Percentiles rank a stretch among this genome's conserved stretches.
Evolutionary conservation across 306 rosid genomes (phyloP).

Genomic region (Lathyrus oleraceus): DNA sequence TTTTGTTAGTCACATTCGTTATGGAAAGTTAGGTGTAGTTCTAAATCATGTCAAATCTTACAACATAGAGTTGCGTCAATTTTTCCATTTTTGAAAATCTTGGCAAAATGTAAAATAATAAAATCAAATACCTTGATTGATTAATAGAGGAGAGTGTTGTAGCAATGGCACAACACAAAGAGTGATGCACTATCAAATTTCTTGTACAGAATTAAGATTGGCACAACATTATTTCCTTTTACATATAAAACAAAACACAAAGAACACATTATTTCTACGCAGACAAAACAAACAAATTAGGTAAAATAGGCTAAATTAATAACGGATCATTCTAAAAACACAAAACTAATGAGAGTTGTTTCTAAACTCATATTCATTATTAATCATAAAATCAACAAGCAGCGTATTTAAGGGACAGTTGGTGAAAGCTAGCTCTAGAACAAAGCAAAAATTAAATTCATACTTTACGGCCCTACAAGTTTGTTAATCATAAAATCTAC

Average conservation of each 20-base stretch:
- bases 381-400: too few relatives aligned
- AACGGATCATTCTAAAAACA: too few relatives aligned
- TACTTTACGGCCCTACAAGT: too few relatives aligned
- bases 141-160: neutral
- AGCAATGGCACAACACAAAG: slow-evolving; percentile 6
- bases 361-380: too few relatives aligned
- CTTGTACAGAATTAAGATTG: neutral
- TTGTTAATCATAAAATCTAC: too few relatives aligned
- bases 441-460: too few relatives aligned
- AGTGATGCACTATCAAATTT: neutral
- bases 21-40: slow-evolving; percentile 19
- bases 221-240: too few relatives aligned
- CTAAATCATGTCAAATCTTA: slow-evolving; percentile 5
- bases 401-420: too few relatives aligned
- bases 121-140: slow-evolving; percentile 8
- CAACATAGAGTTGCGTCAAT: neutral
- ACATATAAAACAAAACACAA: neutral
- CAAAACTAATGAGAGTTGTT: too few relatives aligned
- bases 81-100: slow-evolving; percentile 5
- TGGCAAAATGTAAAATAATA: neutral
- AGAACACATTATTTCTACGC: neutral
- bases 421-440: too few relatives aligned
- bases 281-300: too few relatives aligned
- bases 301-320: too few relatives aligned
- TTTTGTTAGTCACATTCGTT: slow-evolving; percentile 6